Evolutionary conservation across 352 stramenopile genomes (phyloP).

Genomic region (Globisporangium sylvaticum): DNA sequence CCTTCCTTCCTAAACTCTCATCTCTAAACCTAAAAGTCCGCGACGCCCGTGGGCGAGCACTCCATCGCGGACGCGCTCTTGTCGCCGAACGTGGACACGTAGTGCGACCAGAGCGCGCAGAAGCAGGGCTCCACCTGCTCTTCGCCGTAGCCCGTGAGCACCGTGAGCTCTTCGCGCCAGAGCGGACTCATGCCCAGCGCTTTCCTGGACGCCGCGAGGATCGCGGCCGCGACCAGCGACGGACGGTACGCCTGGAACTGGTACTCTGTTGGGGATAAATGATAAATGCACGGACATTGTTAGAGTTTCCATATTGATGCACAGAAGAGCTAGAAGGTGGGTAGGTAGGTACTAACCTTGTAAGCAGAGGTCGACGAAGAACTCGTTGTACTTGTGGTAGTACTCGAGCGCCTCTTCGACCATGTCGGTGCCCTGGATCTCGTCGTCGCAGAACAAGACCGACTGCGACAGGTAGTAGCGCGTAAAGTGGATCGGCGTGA

Average conservation of each 20-base stretch:
- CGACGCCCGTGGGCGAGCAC: conserved; percentile 68
- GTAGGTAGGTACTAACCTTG: conserved; percentile 18
- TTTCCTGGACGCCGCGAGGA: conserved; percentile 74
- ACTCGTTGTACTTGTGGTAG: conserved; percentile 83
- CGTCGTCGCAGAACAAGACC: conserved; percentile 76
- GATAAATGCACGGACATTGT: background rate
- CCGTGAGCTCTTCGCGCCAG: conserved; percentile 78
- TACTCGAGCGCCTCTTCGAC: conserved; percentile 76
- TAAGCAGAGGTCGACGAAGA: conserved; percentile 82
- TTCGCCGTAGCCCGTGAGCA: conserved; percentile 75
- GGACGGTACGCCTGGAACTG: conserved; percentile 78
- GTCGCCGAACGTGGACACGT: conserved; percentile 68
- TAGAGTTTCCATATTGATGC: background rate
- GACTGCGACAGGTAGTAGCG: conserved; percentile 77
- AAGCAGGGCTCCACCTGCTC: conserved; percentile 83
- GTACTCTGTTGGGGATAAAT: conserved; percentile 38
- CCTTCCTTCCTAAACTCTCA: background rate
- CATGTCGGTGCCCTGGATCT: conserved; percentile 64
- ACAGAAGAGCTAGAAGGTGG: background rate
- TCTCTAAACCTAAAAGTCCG: conserved; percentile 28
- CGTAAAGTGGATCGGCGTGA: conserved; percentile 80
- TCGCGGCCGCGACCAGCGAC: conserved; percentile 71
- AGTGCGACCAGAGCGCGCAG: conserved; percentile 79
- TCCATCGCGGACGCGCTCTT: conserved; percentile 53
- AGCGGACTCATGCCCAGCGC: conserved; percentile 73